Percentiles rank a stretch among this genome's conserved stretches.
phyloP scores from a whole-genome alignment of 2,329 filamentous ascomycete species.

The Fusarium sambucinum region DNA sequence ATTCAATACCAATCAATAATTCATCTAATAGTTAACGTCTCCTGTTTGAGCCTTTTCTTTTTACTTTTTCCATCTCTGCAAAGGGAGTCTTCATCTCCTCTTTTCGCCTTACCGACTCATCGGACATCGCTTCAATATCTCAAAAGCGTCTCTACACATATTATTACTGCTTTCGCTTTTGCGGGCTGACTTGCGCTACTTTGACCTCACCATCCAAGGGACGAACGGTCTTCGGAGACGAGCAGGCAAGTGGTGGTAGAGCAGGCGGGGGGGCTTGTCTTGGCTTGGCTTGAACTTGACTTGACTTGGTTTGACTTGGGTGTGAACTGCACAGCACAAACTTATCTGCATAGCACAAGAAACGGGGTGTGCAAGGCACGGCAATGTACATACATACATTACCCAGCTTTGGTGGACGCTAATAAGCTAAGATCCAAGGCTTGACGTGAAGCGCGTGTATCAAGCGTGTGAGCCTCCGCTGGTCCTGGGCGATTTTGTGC shows the following conservation, averaged over 20 bases:
- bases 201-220: slow-evolving; percentile 42
- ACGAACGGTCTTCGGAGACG: slow-evolving; percentile 42
- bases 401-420: neutral
- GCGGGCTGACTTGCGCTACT: slow-evolving; percentile 26
- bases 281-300: neutral
- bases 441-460: slow-evolving; percentile 43
- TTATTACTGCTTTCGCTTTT: slow-evolving; percentile 7
- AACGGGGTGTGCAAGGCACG: slow-evolving; percentile 44
- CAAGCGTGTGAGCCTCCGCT: slow-evolving; percentile 38
- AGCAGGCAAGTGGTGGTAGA: slow-evolving; percentile 37
- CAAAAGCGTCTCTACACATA: neutral
- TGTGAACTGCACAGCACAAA: slow-evolving; percentile 38
- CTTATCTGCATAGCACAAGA: slow-evolving; percentile 19
- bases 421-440: slow-evolving; percentile 16
- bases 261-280: slow-evolving; percentile 4
- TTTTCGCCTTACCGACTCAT: neutral
- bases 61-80: slow-evolving; percentile 5
- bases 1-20: slow-evolving; percentile 3
- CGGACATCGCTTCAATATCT: neutral
- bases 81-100: neutral
- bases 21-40: neutral
- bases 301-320: slow-evolving; percentile 13
- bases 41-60: neutral
- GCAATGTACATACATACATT: slow-evolving; percentile 1
- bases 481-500: slow-evolving; percentile 40